Base-by-base conservation (phyloP, 164 flowering plant genomes). In the Liquidambar formosana region DNA sequence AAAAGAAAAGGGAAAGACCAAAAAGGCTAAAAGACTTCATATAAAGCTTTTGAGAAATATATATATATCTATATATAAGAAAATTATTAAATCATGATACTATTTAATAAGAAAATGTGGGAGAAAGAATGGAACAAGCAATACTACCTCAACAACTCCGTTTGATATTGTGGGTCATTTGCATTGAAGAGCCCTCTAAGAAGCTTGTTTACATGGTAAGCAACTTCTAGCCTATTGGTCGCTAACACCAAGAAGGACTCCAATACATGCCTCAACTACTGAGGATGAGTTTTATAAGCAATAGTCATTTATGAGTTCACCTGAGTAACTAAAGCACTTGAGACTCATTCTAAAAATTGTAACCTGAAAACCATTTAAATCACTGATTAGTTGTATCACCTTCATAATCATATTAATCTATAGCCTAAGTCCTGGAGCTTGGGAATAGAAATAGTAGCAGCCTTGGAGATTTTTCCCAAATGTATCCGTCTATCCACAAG, bases 241-340 rank as follows among this genome's bases (percentile, higher is more conserved):
- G 9, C 16, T 57, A 4, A 8, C 61, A 57, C 1, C 61, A 57
- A 10, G 10, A 3, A 54, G 18, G 23, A 4, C 18, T 13, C 26
- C 4, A 54, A 54, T 21, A 19, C 14, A 11, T 54, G 58, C 58
- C 3, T 33, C 11, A n/a, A 21, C 13, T 54, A 46, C 27, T 10
- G 22, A 46, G 53, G 27, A 63, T 12, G 66, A 1, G 28, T 63
- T 63, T 11, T n/a, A 44, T 15, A 63, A 22, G n/a, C 19, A 46
- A 63, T 63, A 63, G 16, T 47, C 27, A 44, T 63, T 63, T 25
- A 22, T 33, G 10, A 63, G 38, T 57, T 23, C 23, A 63, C 19
- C 53, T 44, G 8, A 3, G 66, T 22, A 63, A 14, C 5, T 11
- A 8, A 63, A 44, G 52, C 33, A 44, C 13, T 47, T 46, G n/a